Evolutionary conservation across 1,284 basidiomycete genomes (phyloP).

Genomic region (Leucoagaricus sp.): DNA sequence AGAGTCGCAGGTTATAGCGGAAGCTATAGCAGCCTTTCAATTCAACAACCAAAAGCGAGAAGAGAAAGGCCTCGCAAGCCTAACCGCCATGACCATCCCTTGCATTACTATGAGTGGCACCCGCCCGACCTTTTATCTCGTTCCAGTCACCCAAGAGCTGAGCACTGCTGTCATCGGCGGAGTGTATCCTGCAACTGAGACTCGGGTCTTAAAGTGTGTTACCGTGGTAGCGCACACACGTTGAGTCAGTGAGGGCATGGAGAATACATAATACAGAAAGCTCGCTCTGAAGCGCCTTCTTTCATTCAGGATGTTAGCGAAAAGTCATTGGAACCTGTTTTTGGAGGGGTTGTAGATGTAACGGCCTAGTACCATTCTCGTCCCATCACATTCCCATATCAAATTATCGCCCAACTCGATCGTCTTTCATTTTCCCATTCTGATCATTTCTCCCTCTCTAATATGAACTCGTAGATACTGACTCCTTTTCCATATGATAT

Average conservation of each 20-base stretch:
- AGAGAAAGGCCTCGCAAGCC: slow-evolving; percentile 17
- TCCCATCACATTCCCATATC: too few species aligned
- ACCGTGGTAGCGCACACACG: slow-evolving; percentile 1
- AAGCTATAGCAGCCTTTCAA: slow-evolving; percentile 36
- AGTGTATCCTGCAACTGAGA: slow-evolving; percentile 24
- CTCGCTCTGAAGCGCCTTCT: slow-evolving; percentile 26
- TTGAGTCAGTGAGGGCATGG: slow-evolving; percentile 26
- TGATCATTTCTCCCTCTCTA: too few species aligned
- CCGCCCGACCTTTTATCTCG: slow-evolving; percentile 29
- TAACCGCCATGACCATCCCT: slow-evolving; percentile 24
- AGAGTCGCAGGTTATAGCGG: slow-evolving; percentile 28
- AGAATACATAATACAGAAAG: slow-evolving; percentile 22
- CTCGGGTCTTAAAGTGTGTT: slow-evolving; percentile 15
- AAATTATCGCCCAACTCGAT: too few species aligned
- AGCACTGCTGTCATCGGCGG: slow-evolving; percentile 25
- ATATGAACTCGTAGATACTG: too few species aligned
- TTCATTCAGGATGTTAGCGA: slow-evolving; percentile 26
- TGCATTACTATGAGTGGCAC: slow-evolving; percentile 31
- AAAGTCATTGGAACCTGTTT: slow-evolving; percentile 19
- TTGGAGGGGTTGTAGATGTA: too few species aligned
- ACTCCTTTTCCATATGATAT: too few species aligned
- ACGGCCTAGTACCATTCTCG: too few species aligned
- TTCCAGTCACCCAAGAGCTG: slow-evolving; percentile 29
- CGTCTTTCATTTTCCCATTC: too few species aligned
- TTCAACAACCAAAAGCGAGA: slow-evolving; percentile 29